Evolutionary conservation across 2,329 filamentous ascomycete genomes (phyloP), one percentile per base, ranked within the genome.

Genomic region (Penicillium hordei): DNA sequence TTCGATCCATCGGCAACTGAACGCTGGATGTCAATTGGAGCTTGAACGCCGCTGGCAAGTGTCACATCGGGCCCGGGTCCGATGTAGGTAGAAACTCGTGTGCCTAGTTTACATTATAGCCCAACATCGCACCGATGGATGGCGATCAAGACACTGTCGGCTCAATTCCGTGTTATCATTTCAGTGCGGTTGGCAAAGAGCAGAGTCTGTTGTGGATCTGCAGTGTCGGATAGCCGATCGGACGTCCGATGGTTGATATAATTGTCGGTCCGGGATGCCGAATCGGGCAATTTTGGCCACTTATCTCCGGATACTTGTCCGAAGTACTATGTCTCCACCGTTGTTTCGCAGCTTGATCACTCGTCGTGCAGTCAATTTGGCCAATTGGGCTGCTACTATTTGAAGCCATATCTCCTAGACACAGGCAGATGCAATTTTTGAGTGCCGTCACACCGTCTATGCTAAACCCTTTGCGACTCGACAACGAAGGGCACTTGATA

Each of bases 181-280:
- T 36, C 31, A 4, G 40, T 59, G 29, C 59, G 40, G 53, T 64
- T 63, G 57, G 52, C 33, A 58, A 48, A 44, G 31, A 13, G n/a
- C 9, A 33, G 19, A 31, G n/a, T 31, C 43, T 42, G 36, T 21
- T 34, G 64, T 64, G 64, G 65, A 58, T 49, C 51, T 45, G 33
- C 23, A 6, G 19, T 40, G 27, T 67, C 64, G 64, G 65, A 67
- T 42, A 25, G 52, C 65, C 65, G 65, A 66, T 61, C 60, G 64
- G 62, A 62, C 21, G 5, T 42, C 62, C 62, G 63, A 50, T 38
- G 1, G 9, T 46, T 57, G 52, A 57, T 33, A 49, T 57, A 60
- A 63, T 42, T 39, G 9, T 3, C 42, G 53, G 43, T 31, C 31
- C 5, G 27, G 27, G 25, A 39, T 40, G 17, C 52, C 33, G 43